Base-by-base conservation (phyloP, 1,284 basidiomycete genomes). In the Cutaneotrichosporon sp. region DNA sequence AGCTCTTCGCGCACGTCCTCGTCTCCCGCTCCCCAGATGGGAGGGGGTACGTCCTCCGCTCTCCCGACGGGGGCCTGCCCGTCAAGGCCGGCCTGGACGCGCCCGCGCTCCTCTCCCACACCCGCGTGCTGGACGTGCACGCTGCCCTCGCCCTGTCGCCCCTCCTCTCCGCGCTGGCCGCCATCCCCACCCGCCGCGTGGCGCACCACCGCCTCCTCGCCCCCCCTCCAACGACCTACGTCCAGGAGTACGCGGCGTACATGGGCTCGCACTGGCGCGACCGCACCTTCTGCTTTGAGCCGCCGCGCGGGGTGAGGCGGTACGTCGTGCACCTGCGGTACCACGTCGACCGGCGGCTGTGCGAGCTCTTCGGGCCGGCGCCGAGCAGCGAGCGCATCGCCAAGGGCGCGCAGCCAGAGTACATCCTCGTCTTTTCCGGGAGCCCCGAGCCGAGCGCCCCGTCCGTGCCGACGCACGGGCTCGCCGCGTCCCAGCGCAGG, bases 381-480 rank as follows among this genome's bases (percentile, higher is more conserved):
- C 46, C 46, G 22, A 47, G 46, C 46, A 27, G 46, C 25, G 46
- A 47, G 9, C 46, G 46, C 13, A 47, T 47, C 46, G 46, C 22
- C 0, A 6, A 13, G 22, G 6, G 22, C 5, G 46, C 22, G 10
- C 13, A 11, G 24, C 46, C 24, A 27, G 24, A 25, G 24, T 47
- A 47, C 25, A 24, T 27, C 24, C 46, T 47, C 22, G 18, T 47
- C 24, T 47, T 27, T 24, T n/a, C 46, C 9, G 46, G 24, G 46
- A 5, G 24, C 4, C 24, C 24, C 46, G 46, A 25, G 24, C 14
- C 14, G 1, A 9, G 5, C 22, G n/a, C n/a, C 46, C 25, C 24
- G 10, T 24, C 46, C 11, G 46, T 27, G 10, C 46, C 46, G 7
- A 47, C 46, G 14, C 22, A 25, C 3, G 46, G 46, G 13, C 22